Percentiles rank a stretch among this genome's conserved stretches.
Conservation (phyloP, 1,139 yeast species). For the Groenewaldozyma auringiensis region DNA sequence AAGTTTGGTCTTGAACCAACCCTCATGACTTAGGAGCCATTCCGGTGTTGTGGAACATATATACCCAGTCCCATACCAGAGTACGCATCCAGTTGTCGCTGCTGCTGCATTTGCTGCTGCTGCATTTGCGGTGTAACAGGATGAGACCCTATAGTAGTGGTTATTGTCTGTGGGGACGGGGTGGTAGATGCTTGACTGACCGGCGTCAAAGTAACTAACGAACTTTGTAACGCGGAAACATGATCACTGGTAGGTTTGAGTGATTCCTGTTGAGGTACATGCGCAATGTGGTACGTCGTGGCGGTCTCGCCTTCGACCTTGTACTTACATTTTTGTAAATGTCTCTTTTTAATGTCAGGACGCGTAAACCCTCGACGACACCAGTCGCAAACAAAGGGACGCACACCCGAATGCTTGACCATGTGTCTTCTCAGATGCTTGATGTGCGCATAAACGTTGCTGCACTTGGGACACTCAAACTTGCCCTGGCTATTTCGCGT, state of each 20-base stretch:
- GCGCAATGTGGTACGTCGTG: neutral
- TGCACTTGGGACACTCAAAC: constrained; percentile 25
- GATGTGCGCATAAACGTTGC: constrained; percentile 25
- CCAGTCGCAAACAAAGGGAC: constrained; percentile 24
- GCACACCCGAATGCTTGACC: constrained; percentile 27
- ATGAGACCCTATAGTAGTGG: neutral
- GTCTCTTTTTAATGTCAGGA: constrained; percentile 26
- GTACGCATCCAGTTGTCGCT: no score
- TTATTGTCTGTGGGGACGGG: neutral
- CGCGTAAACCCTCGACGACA: constrained; percentile 24
- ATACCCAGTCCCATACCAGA: neutral
- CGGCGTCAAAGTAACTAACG: neutral
- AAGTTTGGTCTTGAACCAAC: no score
- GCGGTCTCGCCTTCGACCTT: neutral
- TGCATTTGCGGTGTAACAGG: no score
- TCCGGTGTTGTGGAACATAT: neutral
- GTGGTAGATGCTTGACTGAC: neutral
- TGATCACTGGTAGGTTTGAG: neutral
- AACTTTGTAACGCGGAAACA: neutral
- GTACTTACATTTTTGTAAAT: constrained; percentile 19
- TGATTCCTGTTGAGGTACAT: neutral
- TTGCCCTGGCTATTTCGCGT: constrained; percentile 19
- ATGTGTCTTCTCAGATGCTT: constrained; percentile 30
- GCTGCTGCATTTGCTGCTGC: neutral
- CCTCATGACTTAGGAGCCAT: no score